These are phyloP conservation scores for Hypoxylon rubiginosum DNA, from an alignment of 2,329 filamentous ascomycete genomes.

Conservation along the genomic window DNA sequence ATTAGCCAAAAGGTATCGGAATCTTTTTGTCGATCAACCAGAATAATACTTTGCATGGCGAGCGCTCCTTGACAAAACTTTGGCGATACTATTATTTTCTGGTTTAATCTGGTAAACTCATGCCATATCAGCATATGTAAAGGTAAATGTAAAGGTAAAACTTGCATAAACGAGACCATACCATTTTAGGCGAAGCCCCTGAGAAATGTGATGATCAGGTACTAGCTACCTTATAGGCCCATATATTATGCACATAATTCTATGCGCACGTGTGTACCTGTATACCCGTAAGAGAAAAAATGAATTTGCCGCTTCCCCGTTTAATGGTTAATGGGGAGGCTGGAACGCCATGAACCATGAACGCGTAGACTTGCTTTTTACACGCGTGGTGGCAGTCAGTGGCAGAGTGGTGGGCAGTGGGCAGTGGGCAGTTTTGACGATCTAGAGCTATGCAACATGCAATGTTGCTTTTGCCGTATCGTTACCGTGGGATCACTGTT, in stretches of 20 bases:
- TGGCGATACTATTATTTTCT: conserved; percentile 14
- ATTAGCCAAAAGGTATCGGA: conserved; percentile 12
- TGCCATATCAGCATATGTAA: no score
- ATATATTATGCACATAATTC: conserved; percentile 36
- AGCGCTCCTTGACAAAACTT: conserved; percentile 15
- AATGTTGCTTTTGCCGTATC: conserved; percentile 8
- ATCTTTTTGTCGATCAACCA: conserved; percentile 21
- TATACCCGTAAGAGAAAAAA: conserved; percentile 15
- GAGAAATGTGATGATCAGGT: conserved; percentile 28
- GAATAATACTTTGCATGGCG: conserved; percentile 11
- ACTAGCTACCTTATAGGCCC: conserved; percentile 18
- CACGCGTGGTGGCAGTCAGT: conserved; percentile 13
- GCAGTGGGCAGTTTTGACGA: conserved; percentile 31
- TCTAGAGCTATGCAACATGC: conserved; percentile 17
- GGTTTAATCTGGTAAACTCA: not conserved
- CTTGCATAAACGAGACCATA: conserved; percentile 20
- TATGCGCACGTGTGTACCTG: conserved; percentile 13
- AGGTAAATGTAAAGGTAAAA: not conserved
- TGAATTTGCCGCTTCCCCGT: conserved; percentile 34
- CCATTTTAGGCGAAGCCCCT: conserved; percentile 31
- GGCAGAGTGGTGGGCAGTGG: not conserved
- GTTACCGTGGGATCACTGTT: not conserved
- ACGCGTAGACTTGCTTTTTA: conserved; percentile 33
- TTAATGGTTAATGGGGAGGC: conserved; percentile 11
- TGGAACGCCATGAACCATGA: conserved; percentile 7